Percentiles rank a stretch among this genome's conserved stretches.
Evolutionary conservation across 2,329 filamentous ascomycete genomes (phyloP).

Genomic region (Colletotrichum sojae): DNA sequence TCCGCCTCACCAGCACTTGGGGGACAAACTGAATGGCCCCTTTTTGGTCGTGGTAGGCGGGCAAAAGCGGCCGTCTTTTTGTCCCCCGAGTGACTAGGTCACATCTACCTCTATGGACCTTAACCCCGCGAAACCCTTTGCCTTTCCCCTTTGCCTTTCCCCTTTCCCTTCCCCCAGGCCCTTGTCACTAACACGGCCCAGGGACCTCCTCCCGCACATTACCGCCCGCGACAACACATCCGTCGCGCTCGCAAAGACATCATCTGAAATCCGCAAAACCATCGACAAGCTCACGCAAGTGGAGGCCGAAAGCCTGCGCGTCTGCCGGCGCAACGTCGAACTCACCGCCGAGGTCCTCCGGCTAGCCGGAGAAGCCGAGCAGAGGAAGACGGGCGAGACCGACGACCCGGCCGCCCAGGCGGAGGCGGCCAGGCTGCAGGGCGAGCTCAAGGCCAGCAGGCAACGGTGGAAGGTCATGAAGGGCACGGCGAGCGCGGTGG

Average conservation of each 20-base stretch:
- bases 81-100: too few relatives aligned
- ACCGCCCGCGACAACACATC: constrained; percentile 78
- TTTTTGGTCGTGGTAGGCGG: too few relatives aligned
- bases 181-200: constrained; percentile 51
- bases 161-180: not conserved
- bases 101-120: not conserved
- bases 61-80: too few relatives aligned
- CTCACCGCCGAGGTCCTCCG: constrained; percentile 74
- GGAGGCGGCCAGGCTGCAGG: constrained; percentile 72
- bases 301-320: constrained; percentile 70
- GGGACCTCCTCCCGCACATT: constrained; percentile 77
- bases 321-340: constrained; percentile 72
- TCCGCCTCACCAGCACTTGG: not conserved
- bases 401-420: constrained; percentile 65
- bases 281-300: constrained; percentile 67
- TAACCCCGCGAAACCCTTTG: not conserved
- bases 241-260: constrained; percentile 72
- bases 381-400: constrained; percentile 67
- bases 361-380: constrained; percentile 70
- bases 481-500: constrained; percentile 81
- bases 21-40: too few relatives aligned
- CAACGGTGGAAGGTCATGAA: constrained; percentile 83
- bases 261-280: constrained; percentile 65
- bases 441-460: constrained; percentile 72
- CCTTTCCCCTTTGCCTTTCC: not conserved